phyloP scores from a whole-genome alignment of 2,329 filamentous ascomycete species.

The Pseudopyricularia cyperi region DNA sequence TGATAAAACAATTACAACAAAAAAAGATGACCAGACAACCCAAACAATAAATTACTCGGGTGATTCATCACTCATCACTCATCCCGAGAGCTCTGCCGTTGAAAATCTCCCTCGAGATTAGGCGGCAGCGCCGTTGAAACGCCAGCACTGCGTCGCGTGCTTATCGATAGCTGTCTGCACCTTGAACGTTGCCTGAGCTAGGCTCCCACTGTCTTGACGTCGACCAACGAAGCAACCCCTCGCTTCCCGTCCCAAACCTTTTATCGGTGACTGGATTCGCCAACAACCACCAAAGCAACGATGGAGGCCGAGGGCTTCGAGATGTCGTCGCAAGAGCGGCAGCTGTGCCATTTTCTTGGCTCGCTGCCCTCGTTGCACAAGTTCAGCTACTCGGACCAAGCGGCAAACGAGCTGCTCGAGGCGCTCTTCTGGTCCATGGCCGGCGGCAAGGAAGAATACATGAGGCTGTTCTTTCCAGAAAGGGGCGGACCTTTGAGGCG shows the following conservation, averaged over 20 bases:
- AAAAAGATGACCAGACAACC: no score
- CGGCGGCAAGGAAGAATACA: slow-evolving; percentile 58
- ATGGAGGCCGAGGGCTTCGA: slow-evolving; percentile 5
- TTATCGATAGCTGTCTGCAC: not conserved
- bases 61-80: no score
- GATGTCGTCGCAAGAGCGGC: slow-evolving; percentile 59
- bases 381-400: slow-evolving; percentile 63
- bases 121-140: not conserved
- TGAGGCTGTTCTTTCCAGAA: slow-evolving; percentile 71
- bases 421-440: slow-evolving; percentile 82
- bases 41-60: no score
- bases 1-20: no score
- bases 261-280: not conserved
- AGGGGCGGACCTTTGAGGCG: slow-evolving; percentile 46
- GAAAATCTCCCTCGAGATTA: no score
- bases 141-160: not conserved
- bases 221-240: no score
- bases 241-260: no score
- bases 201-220: not conserved
- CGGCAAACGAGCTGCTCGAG: slow-evolving; percentile 58
- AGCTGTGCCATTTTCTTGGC: slow-evolving; percentile 72
- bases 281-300: not conserved
- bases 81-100: no score
- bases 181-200: not conserved
- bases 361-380: slow-evolving; percentile 60